Evolutionary conservation across 2,329 filamentous ascomycete species (phyloP).

Genomic region (Cadophora gregata): DNA sequence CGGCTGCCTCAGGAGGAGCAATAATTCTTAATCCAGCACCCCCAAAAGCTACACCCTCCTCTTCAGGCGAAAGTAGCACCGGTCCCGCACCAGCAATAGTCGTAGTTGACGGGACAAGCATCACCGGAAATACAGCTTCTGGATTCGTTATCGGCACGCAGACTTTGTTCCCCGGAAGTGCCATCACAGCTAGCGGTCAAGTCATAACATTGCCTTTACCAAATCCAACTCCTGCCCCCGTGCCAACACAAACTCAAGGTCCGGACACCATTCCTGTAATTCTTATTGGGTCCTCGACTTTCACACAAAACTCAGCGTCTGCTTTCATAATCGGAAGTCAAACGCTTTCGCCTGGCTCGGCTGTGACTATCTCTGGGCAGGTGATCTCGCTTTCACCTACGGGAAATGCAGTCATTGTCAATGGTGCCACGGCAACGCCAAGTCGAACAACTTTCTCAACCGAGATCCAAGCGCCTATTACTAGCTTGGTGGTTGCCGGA

Average conservation of each 20-base stretch:
- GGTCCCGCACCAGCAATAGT: slow-evolving; percentile 23
- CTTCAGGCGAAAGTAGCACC: slow-evolving; percentile 6
- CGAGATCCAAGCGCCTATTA: slow-evolving; percentile 22
- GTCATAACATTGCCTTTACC: slow-evolving; percentile 34
- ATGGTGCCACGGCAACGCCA: slow-evolving; percentile 13
- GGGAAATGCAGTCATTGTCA: slow-evolving; percentile 36
- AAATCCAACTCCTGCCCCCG: slow-evolving; percentile 25
- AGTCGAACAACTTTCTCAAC: slow-evolving; percentile 19
- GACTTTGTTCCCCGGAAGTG: slow-evolving; percentile 36
- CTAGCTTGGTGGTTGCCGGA: slow-evolving; percentile 34
- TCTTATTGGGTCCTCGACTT: slow-evolving; percentile 31
- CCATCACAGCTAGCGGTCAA: slow-evolving; percentile 36
- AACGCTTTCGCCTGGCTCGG: slow-evolving; percentile 27
- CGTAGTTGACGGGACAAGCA: slow-evolving; percentile 32
- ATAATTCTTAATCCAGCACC: slow-evolving; percentile 7
- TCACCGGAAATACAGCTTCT: slow-evolving; percentile 30
- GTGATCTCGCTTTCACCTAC: slow-evolving; percentile 33
- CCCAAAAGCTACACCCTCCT: neutral
- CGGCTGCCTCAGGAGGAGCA: slow-evolving; percentile 33
- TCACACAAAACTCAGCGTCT: slow-evolving; percentile 32
- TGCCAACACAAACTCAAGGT: slow-evolving; percentile 10
- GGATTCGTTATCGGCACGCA: slow-evolving; percentile 36
- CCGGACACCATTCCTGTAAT: slow-evolving; percentile 26
- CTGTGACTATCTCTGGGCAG: slow-evolving; percentile 29
- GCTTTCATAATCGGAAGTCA: slow-evolving; percentile 32